phyloP scores from a whole-genome alignment of 257 asterid species.

The Dorcoceras hygrometricum region DNA sequence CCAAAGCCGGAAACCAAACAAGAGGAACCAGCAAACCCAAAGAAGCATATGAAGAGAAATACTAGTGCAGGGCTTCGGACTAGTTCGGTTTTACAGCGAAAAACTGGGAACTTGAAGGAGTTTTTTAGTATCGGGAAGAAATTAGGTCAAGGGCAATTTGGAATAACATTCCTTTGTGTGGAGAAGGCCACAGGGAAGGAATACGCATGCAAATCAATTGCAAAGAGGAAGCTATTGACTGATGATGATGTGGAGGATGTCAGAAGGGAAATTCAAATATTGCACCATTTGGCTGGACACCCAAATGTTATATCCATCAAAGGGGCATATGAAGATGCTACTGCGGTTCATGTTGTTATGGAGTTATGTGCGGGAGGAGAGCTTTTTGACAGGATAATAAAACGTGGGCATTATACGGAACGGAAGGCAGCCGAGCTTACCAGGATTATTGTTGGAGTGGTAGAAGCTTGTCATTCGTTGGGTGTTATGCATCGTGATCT shows the following conservation, averaged over 20 bases:
- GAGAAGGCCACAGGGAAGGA: slow-evolving; percentile 64
- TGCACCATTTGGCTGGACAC: slow-evolving; percentile 93
- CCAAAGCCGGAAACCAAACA: slow-evolving; percentile 46
- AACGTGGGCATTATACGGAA: slow-evolving; percentile 90
- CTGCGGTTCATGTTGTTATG: slow-evolving; percentile 93
- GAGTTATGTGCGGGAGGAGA: slow-evolving; percentile 94
- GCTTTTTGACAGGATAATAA: slow-evolving; percentile 87
- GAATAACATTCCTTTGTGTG: slow-evolving; percentile 73
- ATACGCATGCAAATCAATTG: slow-evolving; percentile 93
- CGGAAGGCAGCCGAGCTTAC: slow-evolving; percentile 96
- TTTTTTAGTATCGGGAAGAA: slow-evolving; percentile 70
- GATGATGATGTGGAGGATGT: slow-evolving; percentile 98
- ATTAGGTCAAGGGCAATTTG: slow-evolving; percentile 95
- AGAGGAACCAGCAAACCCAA: slow-evolving; percentile 35
- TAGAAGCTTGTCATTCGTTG: slow-evolving; percentile 92
- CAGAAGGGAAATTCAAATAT: slow-evolving; percentile 93
- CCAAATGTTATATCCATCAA: slow-evolving; percentile 87
- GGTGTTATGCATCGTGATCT: slow-evolving; percentile 99
- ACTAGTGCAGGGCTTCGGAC: slow-evolving; percentile 86
- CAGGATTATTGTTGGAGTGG: slow-evolving; percentile 89
- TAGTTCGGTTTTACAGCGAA: slow-evolving; percentile 66
- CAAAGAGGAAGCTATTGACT: slow-evolving; percentile 78
- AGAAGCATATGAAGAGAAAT: slow-evolving; percentile 72
- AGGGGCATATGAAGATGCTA: slow-evolving; percentile 86
- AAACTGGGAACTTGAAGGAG: slow-evolving; percentile 80